Conservation (phyloP, 2,329 filamentous ascomycete genomes). For the Bimuria novae-zelandiae region DNA sequence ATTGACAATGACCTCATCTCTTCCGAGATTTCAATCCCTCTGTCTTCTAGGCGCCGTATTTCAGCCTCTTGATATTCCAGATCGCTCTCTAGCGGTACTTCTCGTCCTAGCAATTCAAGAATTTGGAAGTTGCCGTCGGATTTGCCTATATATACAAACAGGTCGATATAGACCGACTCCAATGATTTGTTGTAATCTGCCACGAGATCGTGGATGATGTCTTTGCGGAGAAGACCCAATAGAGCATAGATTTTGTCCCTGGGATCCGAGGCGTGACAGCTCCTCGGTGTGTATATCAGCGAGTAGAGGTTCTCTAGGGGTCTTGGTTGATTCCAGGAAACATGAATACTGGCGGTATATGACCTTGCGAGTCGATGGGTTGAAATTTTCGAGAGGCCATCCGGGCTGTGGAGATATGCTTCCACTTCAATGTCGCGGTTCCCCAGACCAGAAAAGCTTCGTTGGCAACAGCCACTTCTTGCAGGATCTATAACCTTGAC, state of each 20-base stretch:
- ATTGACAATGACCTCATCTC: too few species aligned
- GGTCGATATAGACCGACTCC: neutral
- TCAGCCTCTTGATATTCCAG: too few species aligned
- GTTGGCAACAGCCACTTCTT: slow-evolving; percentile 5
- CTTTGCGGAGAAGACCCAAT: neutral
- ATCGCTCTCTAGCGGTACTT: neutral
- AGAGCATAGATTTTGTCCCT: slow-evolving; percentile 8
- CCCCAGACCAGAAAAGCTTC: neutral
- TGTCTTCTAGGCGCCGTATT: too few species aligned
- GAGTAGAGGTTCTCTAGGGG: neutral
- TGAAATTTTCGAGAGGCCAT: neutral
- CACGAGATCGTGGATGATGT: neutral
- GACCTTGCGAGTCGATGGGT: neutral
- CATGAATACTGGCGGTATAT: neutral
- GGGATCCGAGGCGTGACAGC: slow-evolving; percentile 1
- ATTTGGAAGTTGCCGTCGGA: slow-evolving; percentile 2
- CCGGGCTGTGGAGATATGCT: neutral
- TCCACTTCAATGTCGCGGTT: neutral
- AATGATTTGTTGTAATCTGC: neutral
- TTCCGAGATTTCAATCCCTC: too few species aligned
- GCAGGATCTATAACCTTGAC: slow-evolving; percentile 2
- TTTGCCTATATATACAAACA: neutral
- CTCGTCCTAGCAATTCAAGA: neutral
- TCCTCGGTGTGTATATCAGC: neutral
- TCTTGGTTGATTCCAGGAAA: neutral